Base-by-base conservation (phyloP, 805 yeast genomes). In the Metschnikowia lochheadii region DNA sequence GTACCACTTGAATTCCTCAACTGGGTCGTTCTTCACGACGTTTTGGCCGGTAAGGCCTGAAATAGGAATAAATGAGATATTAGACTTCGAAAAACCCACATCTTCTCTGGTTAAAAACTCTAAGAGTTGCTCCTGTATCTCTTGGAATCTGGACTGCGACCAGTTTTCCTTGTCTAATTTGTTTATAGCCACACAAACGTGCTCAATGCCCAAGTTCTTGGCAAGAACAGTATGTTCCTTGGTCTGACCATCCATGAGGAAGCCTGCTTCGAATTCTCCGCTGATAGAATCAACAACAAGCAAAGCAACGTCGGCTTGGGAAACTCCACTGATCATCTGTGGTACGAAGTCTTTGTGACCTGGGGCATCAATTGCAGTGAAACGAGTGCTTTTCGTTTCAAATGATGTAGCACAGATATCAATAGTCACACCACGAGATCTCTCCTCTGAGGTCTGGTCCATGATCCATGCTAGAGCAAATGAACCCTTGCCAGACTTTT, bases 321-420 rank as follows among this genome's bases (percentile, higher is more conserved):
- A 70, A 1, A 87, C 85, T 29, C 95, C 95, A 29, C 88, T 86
- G 56, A 87, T 86, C 89, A 87, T 85, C 59, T 85, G 88, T 3
- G 95, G 95, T 32, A 87, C 87, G 64, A 85, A 87, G 60, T 87
- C 94, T 53, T 77, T 75, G 65, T 87, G 95, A 0, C 95, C 95
- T 0, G 95, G 95, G 0, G 95, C 90, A 68, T 87, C 95, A 49
- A 87, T 81, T 4, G 89, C 84, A 0, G 89, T 83, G 63, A 84
- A 85, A 44, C 75, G 67, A 5, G 82, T 73, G 2, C 58, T 63
- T 1, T 61, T 48, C 2, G 91, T 84, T 57, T 82, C 85, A 53
- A 87, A 83, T 37, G 74, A 71, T 7, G 87, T 83, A 48, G 85
- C 83, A 50, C 87, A 83, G 32, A 87, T 81, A 61, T 87, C 95